These are phyloP conservation scores for Zygoascus meyerae DNA, from an alignment of 1,139 yeast species.

Conservation along the genomic window DNA sequence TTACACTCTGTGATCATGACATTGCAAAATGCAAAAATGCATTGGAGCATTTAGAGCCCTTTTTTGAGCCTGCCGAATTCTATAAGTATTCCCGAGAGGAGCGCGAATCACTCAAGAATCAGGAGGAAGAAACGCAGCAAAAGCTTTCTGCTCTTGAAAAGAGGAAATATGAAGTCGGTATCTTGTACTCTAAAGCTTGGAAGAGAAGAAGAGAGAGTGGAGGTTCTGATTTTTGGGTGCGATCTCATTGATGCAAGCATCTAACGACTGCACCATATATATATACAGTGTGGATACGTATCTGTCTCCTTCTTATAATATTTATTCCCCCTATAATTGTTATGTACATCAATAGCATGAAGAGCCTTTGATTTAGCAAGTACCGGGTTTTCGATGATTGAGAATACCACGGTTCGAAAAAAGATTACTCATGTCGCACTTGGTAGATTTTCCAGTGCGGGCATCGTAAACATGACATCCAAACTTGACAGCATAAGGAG, in stretches of 20 bases:
- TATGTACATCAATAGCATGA: neutral
- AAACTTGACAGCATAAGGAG: constrained; percentile 64
- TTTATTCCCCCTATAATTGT: no score
- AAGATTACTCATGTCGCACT: constrained; percentile 56
- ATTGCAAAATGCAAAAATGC: constrained; percentile 2
- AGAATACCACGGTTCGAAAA: constrained; percentile 57
- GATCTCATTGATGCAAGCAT: constrained; percentile 12
- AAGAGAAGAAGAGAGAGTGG: constrained; percentile 20
- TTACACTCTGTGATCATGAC: constrained; percentile 3
- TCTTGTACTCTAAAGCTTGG: constrained; percentile 25
- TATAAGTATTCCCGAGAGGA: constrained; percentile 7
- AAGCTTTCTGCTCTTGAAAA: constrained; percentile 24
- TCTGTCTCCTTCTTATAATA: no score
- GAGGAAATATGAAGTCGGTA: constrained; percentile 25
- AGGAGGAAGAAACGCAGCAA: constrained; percentile 13
- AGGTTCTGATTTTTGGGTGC: constrained; percentile 28
- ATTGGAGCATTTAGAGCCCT: neutral
- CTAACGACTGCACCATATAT: neutral
- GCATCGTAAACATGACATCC: constrained; percentile 63
- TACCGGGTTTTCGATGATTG: neutral
- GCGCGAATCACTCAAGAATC: constrained; percentile 16
- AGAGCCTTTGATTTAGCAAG: neutral
- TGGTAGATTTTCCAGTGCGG: constrained; percentile 46
- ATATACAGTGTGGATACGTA: neutral
- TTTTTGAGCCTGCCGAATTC: constrained; percentile 10